Conservation (phyloP, 768 basidiomycete species). For the Macrolepiota dolichaula region DNA sequence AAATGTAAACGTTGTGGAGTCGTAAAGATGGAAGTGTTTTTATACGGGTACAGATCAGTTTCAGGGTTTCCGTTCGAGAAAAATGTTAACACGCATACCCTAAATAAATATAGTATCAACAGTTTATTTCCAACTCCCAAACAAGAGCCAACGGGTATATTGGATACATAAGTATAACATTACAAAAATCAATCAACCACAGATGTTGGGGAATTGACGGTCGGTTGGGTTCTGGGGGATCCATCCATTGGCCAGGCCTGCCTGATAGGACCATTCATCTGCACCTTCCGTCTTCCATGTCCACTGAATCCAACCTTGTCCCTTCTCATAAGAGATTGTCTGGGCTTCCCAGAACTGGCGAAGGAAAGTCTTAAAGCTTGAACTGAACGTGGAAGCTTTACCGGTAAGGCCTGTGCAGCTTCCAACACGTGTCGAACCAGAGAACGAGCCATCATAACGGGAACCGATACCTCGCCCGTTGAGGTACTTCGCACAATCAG, state of each 20-base stretch:
- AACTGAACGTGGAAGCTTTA: conserved; percentile 67
- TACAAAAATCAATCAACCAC: conserved; percentile 30
- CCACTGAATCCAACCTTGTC: conserved; percentile 79
- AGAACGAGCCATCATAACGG: conserved; percentile 59
- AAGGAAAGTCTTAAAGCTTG: conserved; percentile 78
- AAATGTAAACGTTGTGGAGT: too few species aligned
- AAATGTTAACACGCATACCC: too few species aligned
- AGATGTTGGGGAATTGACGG: conserved; percentile 60
- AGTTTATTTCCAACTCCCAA: too few species aligned
- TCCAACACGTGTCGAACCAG: conserved; percentile 66
- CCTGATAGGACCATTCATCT: conserved; percentile 89
- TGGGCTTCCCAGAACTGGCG: conserved; percentile 86
- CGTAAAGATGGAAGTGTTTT: too few species aligned
- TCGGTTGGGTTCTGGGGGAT: conserved; percentile 62
- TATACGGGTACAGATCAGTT: not conserved
- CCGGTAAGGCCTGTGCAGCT: conserved; percentile 76
- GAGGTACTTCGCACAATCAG: conserved; percentile 77
- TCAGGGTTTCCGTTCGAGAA: not conserved
- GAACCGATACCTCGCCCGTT: conserved; percentile 78
- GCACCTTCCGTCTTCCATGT: conserved; percentile 82
- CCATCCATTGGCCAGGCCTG: conserved; percentile 78
- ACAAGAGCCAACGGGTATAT: not conserved
- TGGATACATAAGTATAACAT: not conserved
- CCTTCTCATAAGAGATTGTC: conserved; percentile 65
- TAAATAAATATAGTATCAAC: too few species aligned